Percentiles rank a stretch among this genome's conserved stretches.
Conservation (phyloP, 345 rosid genomes). For the Xanthoceras sorbifolium region DNA sequence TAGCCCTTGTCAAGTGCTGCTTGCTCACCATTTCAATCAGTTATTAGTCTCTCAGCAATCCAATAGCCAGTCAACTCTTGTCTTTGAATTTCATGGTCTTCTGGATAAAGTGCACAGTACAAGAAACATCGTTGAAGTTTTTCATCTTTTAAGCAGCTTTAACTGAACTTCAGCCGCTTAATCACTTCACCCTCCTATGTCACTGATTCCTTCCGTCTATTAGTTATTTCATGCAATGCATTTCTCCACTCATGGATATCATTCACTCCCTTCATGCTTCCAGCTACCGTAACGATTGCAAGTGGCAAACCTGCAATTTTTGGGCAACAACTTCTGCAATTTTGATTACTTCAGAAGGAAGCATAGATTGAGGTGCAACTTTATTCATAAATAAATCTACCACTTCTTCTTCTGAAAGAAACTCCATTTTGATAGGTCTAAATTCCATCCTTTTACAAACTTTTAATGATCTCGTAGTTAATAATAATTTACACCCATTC, state of each 20-base stretch:
- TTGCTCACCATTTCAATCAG: background rate
- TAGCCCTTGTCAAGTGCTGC: background rate
- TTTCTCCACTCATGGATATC: background rate
- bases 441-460: background rate
- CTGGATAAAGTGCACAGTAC: background rate
- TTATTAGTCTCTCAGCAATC: background rate
- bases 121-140: background rate
- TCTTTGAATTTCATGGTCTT: background rate
- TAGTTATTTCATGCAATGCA: background rate
- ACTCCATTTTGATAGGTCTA: background rate
- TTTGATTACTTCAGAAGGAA: background rate
- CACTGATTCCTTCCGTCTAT: no score
- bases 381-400: background rate
- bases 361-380: background rate
- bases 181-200: background rate
- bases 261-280: background rate
- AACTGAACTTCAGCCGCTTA: background rate
- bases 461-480: background rate
- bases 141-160: background rate
- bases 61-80: background rate
- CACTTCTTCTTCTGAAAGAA: background rate
- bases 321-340: background rate
- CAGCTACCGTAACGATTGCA: background rate
- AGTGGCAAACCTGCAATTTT: constrained; percentile 1
- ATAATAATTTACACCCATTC: background rate